Evolutionary conservation across 805 yeast genomes (phyloP), one percentile per base, ranked within the genome.

Genomic region (Isabelozyma heimii): DNA sequence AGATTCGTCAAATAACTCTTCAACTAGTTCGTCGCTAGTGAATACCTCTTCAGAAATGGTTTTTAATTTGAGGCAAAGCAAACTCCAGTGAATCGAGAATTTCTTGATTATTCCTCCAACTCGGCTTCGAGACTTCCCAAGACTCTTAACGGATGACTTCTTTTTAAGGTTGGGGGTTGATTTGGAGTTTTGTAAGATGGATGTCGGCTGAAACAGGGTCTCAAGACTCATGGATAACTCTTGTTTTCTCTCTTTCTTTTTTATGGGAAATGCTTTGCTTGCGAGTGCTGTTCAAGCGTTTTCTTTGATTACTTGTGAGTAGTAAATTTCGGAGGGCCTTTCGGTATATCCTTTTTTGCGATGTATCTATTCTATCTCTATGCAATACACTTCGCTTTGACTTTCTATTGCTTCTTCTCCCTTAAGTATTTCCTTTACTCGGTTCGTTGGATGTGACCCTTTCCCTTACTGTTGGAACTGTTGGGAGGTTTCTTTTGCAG

Each of bases 21-120:
- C 77, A 0, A 77, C 69, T 1, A 72, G 66, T 52, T 81, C 83
- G 66, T 79, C 82, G 4, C 77, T 70, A 15, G 72, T 68, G 39
- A 80, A 69, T 2, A 72, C 73, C 16, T 75, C 80, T 53, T 81
- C 83, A 2, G 84, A 74, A 0, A 81, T 51, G 7, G 71, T 58
- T 48, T 70, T 70, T 24, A 82, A 40, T 52, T 60, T 62, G 47
- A 52, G 60, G 48, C 51, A 63, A 51, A 58, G 73, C 52, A 45
- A 63, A 51, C 40, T 76, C 67, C 58, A 78, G 60, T 70, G 72
- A 13, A 66, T 48, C 1, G 77, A 66, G 8, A 80, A 57, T 46
- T 67, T 73, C 48, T 69, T 64, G 41, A 80, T 61, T 24, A 75
- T 51, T 9, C 61, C 54, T 33, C 64, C 60, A 9, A 66, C 50